Base-by-base conservation (phyloP, 2,329 filamentous ascomycete genomes). In the Epichloe gansuensis region DNA sequence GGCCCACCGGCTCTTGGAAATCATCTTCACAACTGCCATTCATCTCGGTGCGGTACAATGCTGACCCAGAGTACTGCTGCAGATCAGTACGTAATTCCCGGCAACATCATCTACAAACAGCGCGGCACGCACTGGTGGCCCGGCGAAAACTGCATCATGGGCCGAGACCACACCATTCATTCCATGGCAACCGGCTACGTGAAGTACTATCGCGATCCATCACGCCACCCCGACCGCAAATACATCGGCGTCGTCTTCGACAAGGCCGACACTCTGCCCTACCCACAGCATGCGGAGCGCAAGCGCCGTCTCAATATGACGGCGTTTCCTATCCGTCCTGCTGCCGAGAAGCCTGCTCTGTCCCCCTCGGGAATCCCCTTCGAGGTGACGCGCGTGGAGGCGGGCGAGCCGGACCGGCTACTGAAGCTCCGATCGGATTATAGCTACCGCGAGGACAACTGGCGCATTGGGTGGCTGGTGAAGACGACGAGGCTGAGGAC, bases 51-150 rank as follows among this genome's bases (percentile, higher is more conserved):
- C 25, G 17, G 17, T 11, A 5, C 23, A 5, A 25, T 23, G 23
- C 49, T 50, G 11, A 50, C 41, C 31, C n/a, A 38, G 6, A 15
- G n/a, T 34, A 17, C 7, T 41, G 39, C 44, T 39, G 36, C 64
- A 90, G 86, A 91, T 66, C 86, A 96, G 73, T 95, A 85, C 68
- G 93, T 98, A 38, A 85, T 95, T 53, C 86, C 90, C 4, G 93
- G 93, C 51, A 97, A 95, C 74, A 98, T 98, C 70, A 87, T 98
- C 71, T 98, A 93, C 80, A 89, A 89, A 66, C 93, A 98, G 71
- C 85, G 91, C 63, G 93, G 93, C 61, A 94, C 93, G 4, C 80
- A 84, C 63, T 98, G 93, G 93, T 91, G 85, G 67, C 85, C 93
- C 1, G 93, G 93, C 62, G 93, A 97, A 67, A 97, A 98, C 71